Conservation (phyloP, 2,329 filamentous ascomycete species). For the Ascochyta lentis region DNA sequence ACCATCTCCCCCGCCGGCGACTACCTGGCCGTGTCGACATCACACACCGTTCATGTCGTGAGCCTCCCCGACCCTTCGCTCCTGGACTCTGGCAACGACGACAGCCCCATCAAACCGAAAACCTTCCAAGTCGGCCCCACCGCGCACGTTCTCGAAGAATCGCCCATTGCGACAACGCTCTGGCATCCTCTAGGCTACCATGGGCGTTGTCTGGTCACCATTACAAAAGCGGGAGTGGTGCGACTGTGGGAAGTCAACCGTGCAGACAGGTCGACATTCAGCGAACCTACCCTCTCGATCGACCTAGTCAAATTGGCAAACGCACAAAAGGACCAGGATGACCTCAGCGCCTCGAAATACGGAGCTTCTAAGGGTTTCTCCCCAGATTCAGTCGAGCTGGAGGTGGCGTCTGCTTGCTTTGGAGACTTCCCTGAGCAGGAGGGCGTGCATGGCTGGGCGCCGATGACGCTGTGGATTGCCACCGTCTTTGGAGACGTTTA, state of each 20-base stretch:
- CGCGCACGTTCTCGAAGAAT: conserved; percentile 85
- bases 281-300: conserved; percentile 79
- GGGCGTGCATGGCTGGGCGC: conserved; percentile 76
- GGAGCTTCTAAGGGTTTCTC: conserved; percentile 83
- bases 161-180: conserved; percentile 78
- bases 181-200: conserved; percentile 93
- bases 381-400: conserved; percentile 89
- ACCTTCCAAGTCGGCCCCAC: conserved; percentile 92
- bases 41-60: conserved; percentile 86
- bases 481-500: conserved; percentile 95
- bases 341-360: conserved; percentile 78
- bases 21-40: conserved; percentile 84
- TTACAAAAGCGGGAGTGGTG: conserved; percentile 87
- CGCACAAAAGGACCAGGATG: conserved; percentile 79
- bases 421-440: conserved; percentile 68
- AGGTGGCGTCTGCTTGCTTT: conserved; percentile 89
- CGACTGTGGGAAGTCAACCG: conserved; percentile 88
- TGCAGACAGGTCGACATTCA: conserved; percentile 86
- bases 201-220: conserved; percentile 81
- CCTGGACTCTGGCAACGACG: conserved; percentile 75
- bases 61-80: conserved; percentile 82
- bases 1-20: conserved; percentile 81
- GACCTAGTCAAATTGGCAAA: conserved; percentile 90
- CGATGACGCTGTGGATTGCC: conserved; percentile 97
- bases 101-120: conserved; percentile 75